Percentiles rank a stretch among this genome's conserved stretches.
These are phyloP conservation scores for Boechera stricta DNA, from an alignment of 345 rosid species.

Conservation along the genomic window DNA sequence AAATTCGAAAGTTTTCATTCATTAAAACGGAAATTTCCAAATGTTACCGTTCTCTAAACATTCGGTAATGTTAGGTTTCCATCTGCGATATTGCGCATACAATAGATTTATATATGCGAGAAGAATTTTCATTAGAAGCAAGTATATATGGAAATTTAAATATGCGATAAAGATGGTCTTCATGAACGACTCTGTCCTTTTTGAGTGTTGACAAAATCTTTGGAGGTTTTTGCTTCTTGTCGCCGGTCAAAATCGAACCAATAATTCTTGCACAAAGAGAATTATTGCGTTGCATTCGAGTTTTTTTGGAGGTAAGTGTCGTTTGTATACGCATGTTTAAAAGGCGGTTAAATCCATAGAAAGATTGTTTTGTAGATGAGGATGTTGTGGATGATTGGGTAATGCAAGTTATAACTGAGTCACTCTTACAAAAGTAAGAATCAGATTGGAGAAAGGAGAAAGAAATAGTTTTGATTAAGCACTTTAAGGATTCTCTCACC, in stretches of 20 bases:
- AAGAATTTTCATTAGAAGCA: neutral
- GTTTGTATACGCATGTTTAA: neutral
- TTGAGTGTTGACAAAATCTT: neutral
- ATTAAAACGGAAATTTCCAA: neutral
- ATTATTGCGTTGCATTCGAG: neutral
- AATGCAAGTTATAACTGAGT: conserved; percentile 34
- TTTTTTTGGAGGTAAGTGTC: conserved; percentile 12
- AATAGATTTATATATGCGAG: neutral
- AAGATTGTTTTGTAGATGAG: conserved; percentile 20
- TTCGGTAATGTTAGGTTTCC: neutral
- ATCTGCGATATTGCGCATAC: neutral
- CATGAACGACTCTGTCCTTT: neutral
- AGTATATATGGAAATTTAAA: neutral
- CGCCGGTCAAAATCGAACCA: neutral
- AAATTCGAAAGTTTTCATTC: neutral
- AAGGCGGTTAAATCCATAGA: conserved; percentile 8
- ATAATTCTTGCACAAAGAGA: neutral
- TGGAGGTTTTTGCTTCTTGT: neutral
- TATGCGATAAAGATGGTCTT: neutral
- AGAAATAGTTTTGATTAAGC: conserved; percentile 32
- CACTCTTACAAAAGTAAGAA: conserved; percentile 40
- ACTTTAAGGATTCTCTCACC: conserved; percentile 41
- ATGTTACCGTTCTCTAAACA: neutral
- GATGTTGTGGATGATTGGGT: conserved; percentile 30
- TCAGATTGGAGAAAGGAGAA: conserved; percentile 31